These are phyloP conservation scores for Linnemannia elongata DNA, from an alignment of 192 early-diverging fungal species.

Conservation along the genomic window DNA sequence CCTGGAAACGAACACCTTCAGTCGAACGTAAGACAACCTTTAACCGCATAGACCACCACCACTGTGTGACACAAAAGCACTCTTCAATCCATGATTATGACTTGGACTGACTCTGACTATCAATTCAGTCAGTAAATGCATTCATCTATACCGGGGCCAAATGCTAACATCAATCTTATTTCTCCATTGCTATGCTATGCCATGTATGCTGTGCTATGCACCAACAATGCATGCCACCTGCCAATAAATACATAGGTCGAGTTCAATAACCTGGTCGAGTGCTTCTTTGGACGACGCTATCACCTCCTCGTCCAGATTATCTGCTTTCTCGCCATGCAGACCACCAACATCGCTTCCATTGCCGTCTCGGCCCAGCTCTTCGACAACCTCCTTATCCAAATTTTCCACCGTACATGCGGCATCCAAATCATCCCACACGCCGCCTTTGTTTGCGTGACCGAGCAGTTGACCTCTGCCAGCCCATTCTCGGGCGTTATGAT, in stretches of 20 bases:
- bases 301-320: constrained; percentile 72
- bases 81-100: too few relatives aligned
- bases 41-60: background rate
- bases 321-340: constrained; percentile 75
- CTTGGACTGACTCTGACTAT: too few relatives aligned
- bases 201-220: background rate
- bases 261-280: constrained; percentile 76
- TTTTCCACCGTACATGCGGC: constrained; percentile 76
- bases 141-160: too few relatives aligned
- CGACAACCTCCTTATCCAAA: constrained; percentile 70
- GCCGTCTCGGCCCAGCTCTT: constrained; percentile 76
- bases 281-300: constrained; percentile 72
- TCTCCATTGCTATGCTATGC: background rate
- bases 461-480: constrained; percentile 57
- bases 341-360: constrained; percentile 79
- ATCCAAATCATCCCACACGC: constrained; percentile 65
- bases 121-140: too few relatives aligned
- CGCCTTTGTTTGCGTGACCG: constrained; percentile 68
- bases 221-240: background rate
- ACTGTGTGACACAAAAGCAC: background rate
- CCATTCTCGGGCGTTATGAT: constrained; percentile 73
- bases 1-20: constrained; percentile 80
- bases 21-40: constrained; percentile 51
- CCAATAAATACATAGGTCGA: constrained; percentile 57
- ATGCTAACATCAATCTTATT: too few relatives aligned